Base-by-base conservation (phyloP, 139 green algal species). In the Coelastrella sp. region DNA sequence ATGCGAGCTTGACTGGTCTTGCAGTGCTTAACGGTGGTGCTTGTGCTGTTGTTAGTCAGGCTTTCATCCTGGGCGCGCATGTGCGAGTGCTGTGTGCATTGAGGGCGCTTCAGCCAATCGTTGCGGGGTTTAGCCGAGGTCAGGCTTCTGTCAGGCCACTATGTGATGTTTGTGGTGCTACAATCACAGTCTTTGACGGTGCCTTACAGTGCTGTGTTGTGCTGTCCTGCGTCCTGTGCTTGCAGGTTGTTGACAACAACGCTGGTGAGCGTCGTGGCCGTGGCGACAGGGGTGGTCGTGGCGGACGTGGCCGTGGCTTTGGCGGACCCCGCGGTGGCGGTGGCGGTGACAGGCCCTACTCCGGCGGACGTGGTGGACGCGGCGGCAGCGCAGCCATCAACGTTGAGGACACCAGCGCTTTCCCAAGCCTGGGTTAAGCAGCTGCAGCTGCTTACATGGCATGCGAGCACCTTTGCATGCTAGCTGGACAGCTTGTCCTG, bases 371-470 rank as follows among this genome's bases (percentile, higher is more conserved):
- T 17, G 77, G 56, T 58, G 56, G 87, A 64, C 54, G 54, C 3
- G 68, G 88, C 57, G 86, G 86, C 54, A 7, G 81, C 19, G 4
- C 85, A 32, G 23, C 80, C 68, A 79, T 83, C 71, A 59, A 83
- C 23, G 71, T 90, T 13, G 73, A 86, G 57, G 91, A 93, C 84
- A 88, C 90, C 58, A 91, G 83, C 68, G 83, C 90, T 73, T 93
- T 93, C 87, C 91, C 91, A 66, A 82, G 82, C 57, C 88, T 93
- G 78, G 75, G 82, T n/a, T 92, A 84, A 85, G 84, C 71, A 77
- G 71, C 14, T 23, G 11, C 71, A 77, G 71, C 71, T 77, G 71
- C 16, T 14, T 4, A 71, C 64, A 7, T 11, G 14, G 14, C 17
- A 32, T 22, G n/a, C 68, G 22, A 22, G 14, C 17, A 3, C 17